These are phyloP conservation scores for Sugiyamaella neomexicana DNA, from an alignment of 1,139 yeast genomes.

Conservation along the genomic window DNA sequence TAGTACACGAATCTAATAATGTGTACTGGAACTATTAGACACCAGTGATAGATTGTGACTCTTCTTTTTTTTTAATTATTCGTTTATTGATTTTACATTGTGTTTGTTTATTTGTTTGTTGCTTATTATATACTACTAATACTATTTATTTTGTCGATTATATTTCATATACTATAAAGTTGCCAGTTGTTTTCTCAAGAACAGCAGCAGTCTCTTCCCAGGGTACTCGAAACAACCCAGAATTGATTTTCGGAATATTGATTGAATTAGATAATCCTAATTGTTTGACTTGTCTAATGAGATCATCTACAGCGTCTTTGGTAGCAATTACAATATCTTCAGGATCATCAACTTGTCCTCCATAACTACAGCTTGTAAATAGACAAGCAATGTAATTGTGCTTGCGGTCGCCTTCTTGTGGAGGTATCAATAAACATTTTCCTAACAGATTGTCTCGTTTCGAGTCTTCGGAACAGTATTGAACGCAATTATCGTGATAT, in stretches of 20 bases:
- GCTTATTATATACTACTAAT: neutral
- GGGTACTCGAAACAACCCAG: conserved; percentile 78
- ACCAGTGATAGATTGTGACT: neutral
- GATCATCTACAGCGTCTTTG: conserved; percentile 48
- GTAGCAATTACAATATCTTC: conserved; percentile 53
- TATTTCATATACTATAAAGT: conserved; percentile 48
- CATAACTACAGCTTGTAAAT: conserved; percentile 56
- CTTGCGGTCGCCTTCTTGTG: conserved; percentile 39
- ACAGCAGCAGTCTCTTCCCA: conserved; percentile 67
- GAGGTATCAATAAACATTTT: conserved; percentile 50
- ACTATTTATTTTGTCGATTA: conserved; percentile 14
- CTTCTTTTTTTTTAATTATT: neutral
- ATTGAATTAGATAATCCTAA: conserved; percentile 8
- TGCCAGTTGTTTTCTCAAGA: conserved; percentile 40
- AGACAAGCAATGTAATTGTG: conserved; percentile 56
- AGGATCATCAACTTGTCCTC: conserved; percentile 44
- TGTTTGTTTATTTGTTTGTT: neutral
- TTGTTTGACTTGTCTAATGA: conserved; percentile 44
- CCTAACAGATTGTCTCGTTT: conserved; percentile 48
- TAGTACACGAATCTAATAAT: neutral
- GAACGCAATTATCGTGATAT: conserved; percentile 52
- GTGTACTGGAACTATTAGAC: neutral
- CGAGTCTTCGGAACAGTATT: conserved; percentile 30
- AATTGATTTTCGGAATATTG: conserved; percentile 73
- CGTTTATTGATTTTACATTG: neutral